phyloP scores from a whole-genome alignment of 129 eudicot species.

The Pittosporum tobira region DNA sequence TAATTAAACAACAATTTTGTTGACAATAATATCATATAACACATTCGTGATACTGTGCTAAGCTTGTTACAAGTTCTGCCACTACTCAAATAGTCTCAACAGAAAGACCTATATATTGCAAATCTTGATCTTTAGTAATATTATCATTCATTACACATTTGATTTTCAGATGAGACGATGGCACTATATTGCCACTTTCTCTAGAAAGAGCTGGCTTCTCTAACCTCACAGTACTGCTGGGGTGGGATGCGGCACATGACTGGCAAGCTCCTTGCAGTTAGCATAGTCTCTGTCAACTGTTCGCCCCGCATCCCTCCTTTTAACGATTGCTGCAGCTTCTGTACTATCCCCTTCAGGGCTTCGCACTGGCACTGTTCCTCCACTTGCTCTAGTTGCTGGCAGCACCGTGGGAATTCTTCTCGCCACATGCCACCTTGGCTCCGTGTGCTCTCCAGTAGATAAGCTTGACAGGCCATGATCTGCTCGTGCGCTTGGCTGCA shows the following conservation, averaged over 20 bases:
- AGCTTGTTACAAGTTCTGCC: no score
- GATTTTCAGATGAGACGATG: no score
- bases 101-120: no score
- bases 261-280: neutral
- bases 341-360: neutral
- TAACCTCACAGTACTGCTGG: neutral
- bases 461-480: neutral
- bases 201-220: no score
- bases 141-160: no score
- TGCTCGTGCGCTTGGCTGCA: neutral
- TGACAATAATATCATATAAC: no score
- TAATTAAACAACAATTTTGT: no score
- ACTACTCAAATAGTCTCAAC: no score
- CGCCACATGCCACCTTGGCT: neutral
- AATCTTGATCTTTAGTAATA: no score
- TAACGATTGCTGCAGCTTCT: neutral
- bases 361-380: neutral
- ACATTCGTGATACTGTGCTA: no score
- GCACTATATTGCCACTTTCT: no score
- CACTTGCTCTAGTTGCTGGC: slow-evolving; percentile 2
- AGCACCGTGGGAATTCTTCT: slow-evolving; percentile 4
- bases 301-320: neutral
- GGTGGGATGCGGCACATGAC: slow-evolving; percentile 4
- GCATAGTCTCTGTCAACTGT: neutral
- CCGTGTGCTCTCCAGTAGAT: neutral